Evolutionary conservation across 345 rosid genomes (phyloP).

Genomic region (Bruguiera parviflora): DNA sequence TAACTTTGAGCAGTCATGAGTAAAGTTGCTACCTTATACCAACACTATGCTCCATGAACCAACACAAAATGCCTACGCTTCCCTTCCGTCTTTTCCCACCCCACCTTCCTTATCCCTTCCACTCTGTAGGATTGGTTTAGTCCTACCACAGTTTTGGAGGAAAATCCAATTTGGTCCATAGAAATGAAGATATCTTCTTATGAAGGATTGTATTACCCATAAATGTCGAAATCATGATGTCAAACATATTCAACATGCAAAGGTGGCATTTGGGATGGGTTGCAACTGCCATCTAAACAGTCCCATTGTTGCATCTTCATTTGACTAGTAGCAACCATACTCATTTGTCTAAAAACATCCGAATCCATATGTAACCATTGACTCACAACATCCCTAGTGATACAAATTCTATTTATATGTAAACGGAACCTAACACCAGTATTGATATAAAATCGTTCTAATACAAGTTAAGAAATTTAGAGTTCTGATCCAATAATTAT

Average conservation of each 20-base stretch:
- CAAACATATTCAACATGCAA: too few relatives aligned
- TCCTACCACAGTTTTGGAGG: too few relatives aligned
- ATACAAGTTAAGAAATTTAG: too few relatives aligned
- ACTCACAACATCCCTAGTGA: not conserved
- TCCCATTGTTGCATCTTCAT: not conserved
- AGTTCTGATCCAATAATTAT: too few relatives aligned
- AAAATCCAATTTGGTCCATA: not conserved
- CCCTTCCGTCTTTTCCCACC: not conserved
- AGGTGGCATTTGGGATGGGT: not conserved
- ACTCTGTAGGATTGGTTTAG: not conserved
- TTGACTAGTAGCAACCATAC: not conserved
- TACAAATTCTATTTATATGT: too few relatives aligned
- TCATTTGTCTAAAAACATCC: not conserved
- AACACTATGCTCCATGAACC: conserved; percentile 38
- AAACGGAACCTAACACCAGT: too few relatives aligned
- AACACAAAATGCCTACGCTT: conserved; percentile 23
- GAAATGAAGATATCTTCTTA: not conserved
- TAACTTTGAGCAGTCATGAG: conserved; percentile 24
- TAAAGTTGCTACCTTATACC: conserved; percentile 31
- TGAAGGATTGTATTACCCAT: not conserved
- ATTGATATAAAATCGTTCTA: too few relatives aligned
- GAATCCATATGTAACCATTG: not conserved
- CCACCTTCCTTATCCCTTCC: not conserved
- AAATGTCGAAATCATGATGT: not conserved
- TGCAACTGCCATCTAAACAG: not conserved